These are phyloP conservation scores for Solanum medicagineum DNA, from an alignment of 257 asterid species.

Conservation along the genomic window DNA sequence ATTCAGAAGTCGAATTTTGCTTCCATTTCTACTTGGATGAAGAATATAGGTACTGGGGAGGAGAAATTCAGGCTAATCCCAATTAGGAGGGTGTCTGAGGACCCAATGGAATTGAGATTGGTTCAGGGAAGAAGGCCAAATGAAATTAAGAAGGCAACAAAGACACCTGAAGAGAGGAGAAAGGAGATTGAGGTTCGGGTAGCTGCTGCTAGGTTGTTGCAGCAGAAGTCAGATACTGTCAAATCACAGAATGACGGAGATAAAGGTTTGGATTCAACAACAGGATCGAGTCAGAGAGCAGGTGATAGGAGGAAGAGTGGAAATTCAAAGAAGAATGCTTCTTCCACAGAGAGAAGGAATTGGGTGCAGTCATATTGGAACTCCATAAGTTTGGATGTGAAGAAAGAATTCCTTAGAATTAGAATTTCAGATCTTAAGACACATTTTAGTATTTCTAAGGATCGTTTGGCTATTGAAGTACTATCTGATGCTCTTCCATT, in stretches of 20 bases:
- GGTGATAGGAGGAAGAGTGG: slow-evolving; percentile 52
- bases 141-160: slow-evolving; percentile 68
- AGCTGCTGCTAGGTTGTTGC: slow-evolving; percentile 76
- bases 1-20: slow-evolving; percentile 73
- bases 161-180: slow-evolving; percentile 75
- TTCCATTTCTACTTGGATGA: slow-evolving; percentile 71
- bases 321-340: slow-evolving; percentile 33
- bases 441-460: slow-evolving; percentile 46
- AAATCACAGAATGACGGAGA: slow-evolving; percentile 30
- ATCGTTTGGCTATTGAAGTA: slow-evolving; percentile 28
- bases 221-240: slow-evolving; percentile 47
- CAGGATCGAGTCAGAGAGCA: slow-evolving; percentile 34
- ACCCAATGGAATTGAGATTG: slow-evolving; percentile 66
- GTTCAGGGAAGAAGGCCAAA: slow-evolving; percentile 62
- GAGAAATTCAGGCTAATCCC: slow-evolving; percentile 73
- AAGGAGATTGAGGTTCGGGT: slow-evolving; percentile 79
- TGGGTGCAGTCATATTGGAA: slow-evolving; percentile 57
- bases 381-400: slow-evolving; percentile 40
- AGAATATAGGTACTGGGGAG: slow-evolving; percentile 58
- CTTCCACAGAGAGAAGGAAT: slow-evolving; percentile 58
- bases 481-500: slow-evolving; percentile 51
- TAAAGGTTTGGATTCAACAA: slow-evolving; percentile 32
- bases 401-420: slow-evolving; percentile 36
- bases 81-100: slow-evolving; percentile 58
- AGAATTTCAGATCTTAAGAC: slow-evolving; percentile 41